Evolutionary conservation across 2,329 filamentous ascomycete species (phyloP).

Genomic region (Akanthomyces lecanii): DNA sequence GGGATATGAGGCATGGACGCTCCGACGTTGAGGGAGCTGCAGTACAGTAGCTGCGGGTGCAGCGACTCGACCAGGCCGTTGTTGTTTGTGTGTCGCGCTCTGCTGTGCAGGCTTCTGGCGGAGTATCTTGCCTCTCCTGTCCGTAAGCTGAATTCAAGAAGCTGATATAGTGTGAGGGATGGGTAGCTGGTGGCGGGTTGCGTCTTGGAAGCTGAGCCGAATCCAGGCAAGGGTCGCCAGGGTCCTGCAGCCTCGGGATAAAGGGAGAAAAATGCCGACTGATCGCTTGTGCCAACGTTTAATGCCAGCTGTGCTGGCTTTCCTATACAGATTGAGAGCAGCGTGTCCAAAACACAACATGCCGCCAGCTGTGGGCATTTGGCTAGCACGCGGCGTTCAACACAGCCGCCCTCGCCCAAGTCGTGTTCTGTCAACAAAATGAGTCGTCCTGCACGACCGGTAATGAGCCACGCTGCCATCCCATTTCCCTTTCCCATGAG

Average conservation of each 20-base stretch:
- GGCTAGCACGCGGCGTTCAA: conserved; percentile 19
- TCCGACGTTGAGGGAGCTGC: conserved; percentile 35
- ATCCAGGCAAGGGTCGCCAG: conserved; percentile 53
- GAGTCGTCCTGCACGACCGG: conserved; percentile 56
- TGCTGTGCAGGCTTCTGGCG: conserved; percentile 17
- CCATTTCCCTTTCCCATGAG: conserved; percentile 57
- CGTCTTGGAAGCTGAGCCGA: conserved; percentile 24
- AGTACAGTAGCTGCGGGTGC: conserved; percentile 34
- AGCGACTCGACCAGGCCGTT: conserved; percentile 31
- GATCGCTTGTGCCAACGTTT: conserved; percentile 38
- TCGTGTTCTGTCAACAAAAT: conserved; percentile 28
- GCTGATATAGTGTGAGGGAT: conserved; percentile 5
- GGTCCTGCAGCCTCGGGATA: conserved; percentile 71
- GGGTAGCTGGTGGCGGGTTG: conserved; percentile 5
- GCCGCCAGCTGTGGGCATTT: conserved; percentile 38
- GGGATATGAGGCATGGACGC: conserved; percentile 32
- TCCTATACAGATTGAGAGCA: conserved; percentile 50
- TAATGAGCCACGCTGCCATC: conserved; percentile 57
- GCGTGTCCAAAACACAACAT: conserved; percentile 59
- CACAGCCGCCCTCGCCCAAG: conserved; percentile 16
- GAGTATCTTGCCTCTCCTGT: conserved; percentile 19
- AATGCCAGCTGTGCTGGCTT: conserved; percentile 46
- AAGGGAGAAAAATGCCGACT: conserved; percentile 55
- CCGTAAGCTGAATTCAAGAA: conserved; percentile 6
- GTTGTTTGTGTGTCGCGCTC: conserved; percentile 20